Evolutionary conservation across 2,329 filamentous ascomycete genomes (phyloP), one percentile per base, ranked within the genome.

Genomic region (Fusarium praegraminearum): DNA sequence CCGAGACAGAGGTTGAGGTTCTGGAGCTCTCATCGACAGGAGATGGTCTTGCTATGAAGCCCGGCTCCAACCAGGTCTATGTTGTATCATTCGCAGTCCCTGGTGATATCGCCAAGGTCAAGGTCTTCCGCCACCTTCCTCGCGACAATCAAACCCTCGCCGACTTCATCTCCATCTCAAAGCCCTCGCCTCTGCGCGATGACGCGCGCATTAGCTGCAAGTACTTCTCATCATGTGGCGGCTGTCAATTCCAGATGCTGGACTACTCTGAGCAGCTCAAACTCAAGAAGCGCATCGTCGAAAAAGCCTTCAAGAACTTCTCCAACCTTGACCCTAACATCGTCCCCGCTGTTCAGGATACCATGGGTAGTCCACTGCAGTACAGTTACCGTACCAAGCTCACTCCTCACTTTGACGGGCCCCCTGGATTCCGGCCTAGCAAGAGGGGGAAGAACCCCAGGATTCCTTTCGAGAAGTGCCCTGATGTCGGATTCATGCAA

Each of bases 211-310:
- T 97, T 72, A 86, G 86, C 59, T 99, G 96, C 83, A 86, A 88
- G 73, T 98, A 99, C 84, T 99, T 99, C 77, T 84, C 89, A 41
- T 87, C 85, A 57, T 99, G 96, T 80, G 93, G 91, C 12, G 96
- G 96, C 33, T 99, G 96, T 78, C 96, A 99, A 81, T 94, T 98
- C 79, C 96, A 99, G 83, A 98, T 98, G 93, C 87, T 99, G 68
- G 89, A 93, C 57, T 98, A 98, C 79, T 81, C 86, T 32, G 91
- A 94, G 74, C 96, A 99, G 79, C 87, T 99, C 30, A 85, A 84
- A 45, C 91, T 95, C 80, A 99, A 99, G 84, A 90, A 87, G 77
- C 86, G 87, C 62, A 91, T 98, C 65, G 90, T 99, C 46, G 93
- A 97, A 76, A 97, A 96, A 77, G 96, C 96, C 10, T 99, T 92